A percentile compares a stretch with the other conserved stretches of the same genome.
These are phyloP conservation scores for Chrysoporthe puriensis DNA, from an alignment of 2,329 filamentous ascomycete species.

Conservation along the genomic window DNA sequence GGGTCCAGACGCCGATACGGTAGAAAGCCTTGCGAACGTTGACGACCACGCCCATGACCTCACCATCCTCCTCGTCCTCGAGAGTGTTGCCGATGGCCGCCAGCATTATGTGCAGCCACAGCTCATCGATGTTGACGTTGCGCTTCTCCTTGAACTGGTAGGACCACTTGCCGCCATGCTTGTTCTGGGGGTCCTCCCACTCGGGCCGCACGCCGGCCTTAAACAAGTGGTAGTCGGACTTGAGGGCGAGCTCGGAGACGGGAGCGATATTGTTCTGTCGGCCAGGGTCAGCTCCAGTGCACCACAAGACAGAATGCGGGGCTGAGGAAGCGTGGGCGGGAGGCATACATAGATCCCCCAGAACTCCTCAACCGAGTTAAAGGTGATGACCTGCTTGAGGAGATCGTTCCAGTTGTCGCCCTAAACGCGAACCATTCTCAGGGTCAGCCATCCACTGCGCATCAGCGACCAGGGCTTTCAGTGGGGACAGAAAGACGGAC, in stretches of 20 bases:
- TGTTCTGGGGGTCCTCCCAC: conserved; percentile 98
- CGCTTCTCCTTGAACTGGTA: conserved; percentile 98
- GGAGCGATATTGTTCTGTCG: conserved; percentile 95
- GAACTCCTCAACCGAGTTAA: conserved; percentile 98
- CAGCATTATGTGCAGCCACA: conserved; percentile 98
- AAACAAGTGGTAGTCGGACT: conserved; percentile 99
- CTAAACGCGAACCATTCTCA: conserved; percentile 47
- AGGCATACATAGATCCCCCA: conserved; percentile 95
- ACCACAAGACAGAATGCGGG: conserved; percentile 19
- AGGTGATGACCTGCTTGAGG: conserved; percentile 97
- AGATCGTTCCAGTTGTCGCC: conserved; percentile 99
- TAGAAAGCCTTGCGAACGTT: conserved; percentile 99
- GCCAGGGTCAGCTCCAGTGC: conserved; percentile 8
- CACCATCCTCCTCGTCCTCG: conserved; percentile 90
- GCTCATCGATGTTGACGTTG: conserved; percentile 85
- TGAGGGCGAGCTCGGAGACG: conserved; percentile 91
- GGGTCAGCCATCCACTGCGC: conserved; percentile 33
- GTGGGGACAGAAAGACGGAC: conserved; percentile 50
- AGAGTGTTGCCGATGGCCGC: conserved; percentile 96
- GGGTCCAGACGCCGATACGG: conserved; percentile 96
- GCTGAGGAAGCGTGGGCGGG: not conserved
- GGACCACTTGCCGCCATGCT: conserved; percentile 98
- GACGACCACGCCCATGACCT: conserved; percentile 99
- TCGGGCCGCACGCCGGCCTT: conserved; percentile 96
- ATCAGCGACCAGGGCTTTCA: conserved; percentile 23